A percentile compares a stretch with the other conserved stretches of the same genome.
phyloP scores from a whole-genome alignment of 2,329 filamentous ascomycete species.

The Fusarium luffae region DNA sequence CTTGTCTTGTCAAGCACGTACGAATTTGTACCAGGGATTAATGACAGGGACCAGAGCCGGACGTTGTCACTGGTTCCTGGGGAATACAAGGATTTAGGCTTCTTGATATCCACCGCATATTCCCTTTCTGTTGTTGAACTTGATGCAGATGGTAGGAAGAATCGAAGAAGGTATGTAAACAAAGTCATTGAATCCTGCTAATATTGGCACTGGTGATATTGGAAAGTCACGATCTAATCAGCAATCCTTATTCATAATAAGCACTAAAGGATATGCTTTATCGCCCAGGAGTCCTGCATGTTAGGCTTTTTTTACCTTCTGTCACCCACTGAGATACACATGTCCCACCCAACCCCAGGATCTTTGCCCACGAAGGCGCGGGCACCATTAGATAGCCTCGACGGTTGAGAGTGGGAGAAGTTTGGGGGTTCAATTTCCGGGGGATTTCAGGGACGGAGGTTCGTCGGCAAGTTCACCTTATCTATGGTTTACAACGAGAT shows the following conservation, averaged over 20 bases:
- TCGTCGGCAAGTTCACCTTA: constrained; percentile 21
- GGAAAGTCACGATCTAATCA: background rate
- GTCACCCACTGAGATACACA: constrained; percentile 12
- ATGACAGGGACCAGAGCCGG: constrained; percentile 13
- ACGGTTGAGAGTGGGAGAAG: constrained; percentile 33
- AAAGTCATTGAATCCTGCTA: background rate
- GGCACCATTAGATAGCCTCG: constrained; percentile 38
- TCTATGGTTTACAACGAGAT: constrained; percentile 25
- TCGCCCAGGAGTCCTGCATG: background rate
- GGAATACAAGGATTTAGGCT: constrained; percentile 17
- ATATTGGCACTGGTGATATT: background rate
- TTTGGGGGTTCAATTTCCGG: constrained; percentile 29
- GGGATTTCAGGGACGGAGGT: constrained; percentile 10
- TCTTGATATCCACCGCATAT: constrained; percentile 3
- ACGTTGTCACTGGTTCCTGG: constrained; percentile 30
- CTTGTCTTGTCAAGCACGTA: constrained; percentile 7
- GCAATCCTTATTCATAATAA: background rate
- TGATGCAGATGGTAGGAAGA: background rate
- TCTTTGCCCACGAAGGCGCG: constrained; percentile 33
- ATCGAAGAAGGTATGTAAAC: background rate
- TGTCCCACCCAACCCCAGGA: constrained; percentile 41
- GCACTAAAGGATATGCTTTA: background rate
- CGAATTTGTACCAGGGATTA: constrained; percentile 14
- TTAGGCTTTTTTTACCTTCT: background rate
- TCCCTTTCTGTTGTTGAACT: background rate